These are phyloP conservation scores for Colletotrichum sp. DNA, from an alignment of 2,329 filamentous ascomycete species.

Conservation along the genomic window DNA sequence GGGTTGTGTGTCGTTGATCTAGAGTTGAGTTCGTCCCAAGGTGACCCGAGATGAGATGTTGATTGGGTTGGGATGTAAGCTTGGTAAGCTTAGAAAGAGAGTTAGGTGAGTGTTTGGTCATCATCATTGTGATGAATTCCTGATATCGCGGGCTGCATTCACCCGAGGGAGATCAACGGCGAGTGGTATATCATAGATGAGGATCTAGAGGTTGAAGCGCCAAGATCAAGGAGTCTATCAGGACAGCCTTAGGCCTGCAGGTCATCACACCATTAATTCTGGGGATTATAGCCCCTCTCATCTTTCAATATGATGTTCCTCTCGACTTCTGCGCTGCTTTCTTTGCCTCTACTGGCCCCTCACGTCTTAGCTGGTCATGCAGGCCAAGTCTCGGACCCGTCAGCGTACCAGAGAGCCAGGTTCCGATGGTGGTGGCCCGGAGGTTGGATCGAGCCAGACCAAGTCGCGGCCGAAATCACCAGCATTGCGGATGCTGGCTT, in stretches of 20 bases:
- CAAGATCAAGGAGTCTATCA: neutral
- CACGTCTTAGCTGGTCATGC: neutral
- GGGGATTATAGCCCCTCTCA: neutral
- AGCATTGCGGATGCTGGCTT: neutral
- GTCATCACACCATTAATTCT: neutral
- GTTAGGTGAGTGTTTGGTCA: neutral
- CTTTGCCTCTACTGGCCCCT: neutral
- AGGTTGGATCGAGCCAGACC: neutral
- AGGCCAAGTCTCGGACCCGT: neutral
- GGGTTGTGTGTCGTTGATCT: neutral
- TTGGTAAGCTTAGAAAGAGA: neutral
- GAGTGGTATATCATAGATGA: neutral
- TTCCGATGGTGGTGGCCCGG: neutral
- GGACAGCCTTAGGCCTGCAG: neutral
- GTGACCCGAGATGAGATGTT: neutral
- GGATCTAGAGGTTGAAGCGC: neutral
- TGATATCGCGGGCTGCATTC: neutral
- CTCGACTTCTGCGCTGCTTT: no score
- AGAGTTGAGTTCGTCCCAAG: neutral
- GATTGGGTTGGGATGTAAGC: neutral
- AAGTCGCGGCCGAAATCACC: neutral
- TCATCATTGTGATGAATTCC: fast-evolving
- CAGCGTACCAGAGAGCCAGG: neutral
- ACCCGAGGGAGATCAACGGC: neutral
- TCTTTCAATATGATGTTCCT: neutral